These are phyloP conservation scores for Ceratobasidium sp. DNA, from an alignment of 1,284 basidiomycete species.

Conservation along the genomic window DNA sequence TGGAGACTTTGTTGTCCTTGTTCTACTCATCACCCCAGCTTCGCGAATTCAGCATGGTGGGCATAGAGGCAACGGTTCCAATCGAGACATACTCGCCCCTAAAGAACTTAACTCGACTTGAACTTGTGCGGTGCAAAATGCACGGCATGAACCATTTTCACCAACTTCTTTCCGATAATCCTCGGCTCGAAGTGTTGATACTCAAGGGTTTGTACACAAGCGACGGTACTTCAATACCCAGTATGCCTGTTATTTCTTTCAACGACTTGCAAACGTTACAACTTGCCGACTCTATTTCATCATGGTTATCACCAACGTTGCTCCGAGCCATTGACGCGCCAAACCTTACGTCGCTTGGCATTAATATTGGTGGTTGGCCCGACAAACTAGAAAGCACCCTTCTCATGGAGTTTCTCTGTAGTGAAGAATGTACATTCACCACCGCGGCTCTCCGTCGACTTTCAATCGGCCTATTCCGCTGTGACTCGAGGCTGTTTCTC, in stretches of 20 bases:
- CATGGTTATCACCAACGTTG: background rate
- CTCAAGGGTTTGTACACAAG: background rate
- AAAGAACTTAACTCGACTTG: background rate
- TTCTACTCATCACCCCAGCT: background rate
- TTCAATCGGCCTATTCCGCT: background rate
- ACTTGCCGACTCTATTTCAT: background rate
- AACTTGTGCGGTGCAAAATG: background rate
- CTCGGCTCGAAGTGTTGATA: background rate
- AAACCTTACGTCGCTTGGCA: background rate
- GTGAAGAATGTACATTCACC: background rate
- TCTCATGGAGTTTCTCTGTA: background rate
- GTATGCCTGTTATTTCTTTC: background rate
- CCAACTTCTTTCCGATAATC: background rate
- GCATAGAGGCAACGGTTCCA: background rate
- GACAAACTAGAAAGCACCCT: background rate
- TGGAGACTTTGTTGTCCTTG: background rate
- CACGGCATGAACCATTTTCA: background rate
- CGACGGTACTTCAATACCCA: no score
- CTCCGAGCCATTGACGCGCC: background rate
- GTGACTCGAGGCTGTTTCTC: background rate
- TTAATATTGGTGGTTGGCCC: background rate
- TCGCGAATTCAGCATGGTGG: background rate
- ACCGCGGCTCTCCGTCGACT: background rate
- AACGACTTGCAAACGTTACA: background rate
- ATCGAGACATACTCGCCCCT: background rate